These are phyloP conservation scores for Ilyonectria mors-panacis DNA, from an alignment of 2,329 filamentous ascomycete genomes.

Conservation along the genomic window DNA sequence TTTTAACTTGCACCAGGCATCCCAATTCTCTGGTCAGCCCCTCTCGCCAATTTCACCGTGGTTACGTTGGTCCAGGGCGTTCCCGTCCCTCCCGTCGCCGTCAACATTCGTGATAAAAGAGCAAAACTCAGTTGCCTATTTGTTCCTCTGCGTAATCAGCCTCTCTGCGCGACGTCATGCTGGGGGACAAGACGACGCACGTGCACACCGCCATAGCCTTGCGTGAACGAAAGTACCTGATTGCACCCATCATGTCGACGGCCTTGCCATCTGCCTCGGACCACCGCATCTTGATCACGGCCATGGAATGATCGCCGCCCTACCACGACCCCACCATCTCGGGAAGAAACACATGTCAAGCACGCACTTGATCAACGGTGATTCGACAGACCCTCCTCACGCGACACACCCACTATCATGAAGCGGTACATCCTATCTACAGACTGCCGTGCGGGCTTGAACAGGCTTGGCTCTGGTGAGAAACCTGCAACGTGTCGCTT, in stretches of 20 bases:
- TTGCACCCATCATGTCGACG: neutral
- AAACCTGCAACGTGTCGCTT: conserved; percentile 22
- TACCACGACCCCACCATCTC: conserved; percentile 21
- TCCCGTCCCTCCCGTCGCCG: conserved; percentile 5
- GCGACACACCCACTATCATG: conserved; percentile 15
- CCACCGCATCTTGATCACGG: neutral
- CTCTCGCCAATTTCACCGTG: neutral
- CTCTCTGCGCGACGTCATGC: neutral
- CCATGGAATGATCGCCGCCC: conserved; percentile 3
- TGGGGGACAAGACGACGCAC: neutral
- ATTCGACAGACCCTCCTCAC: conserved; percentile 21
- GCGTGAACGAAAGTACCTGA: neutral
- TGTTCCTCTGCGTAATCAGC: neutral
- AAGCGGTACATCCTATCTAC: neutral
- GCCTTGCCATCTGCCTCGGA: conserved; percentile 1
- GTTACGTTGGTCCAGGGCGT: neutral
- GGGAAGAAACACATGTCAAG: conserved; percentile 29
- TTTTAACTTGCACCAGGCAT: neutral
- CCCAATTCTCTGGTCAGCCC: too few relatives aligned
- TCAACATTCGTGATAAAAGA: neutral
- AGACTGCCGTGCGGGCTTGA: neutral
- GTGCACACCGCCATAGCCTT: neutral
- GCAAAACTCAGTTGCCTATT: conserved; percentile 1
- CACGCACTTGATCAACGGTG: neutral
- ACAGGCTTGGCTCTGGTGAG: neutral